Conservation (phyloP, 805 yeast genomes). For the Candida morakotiae region DNA sequence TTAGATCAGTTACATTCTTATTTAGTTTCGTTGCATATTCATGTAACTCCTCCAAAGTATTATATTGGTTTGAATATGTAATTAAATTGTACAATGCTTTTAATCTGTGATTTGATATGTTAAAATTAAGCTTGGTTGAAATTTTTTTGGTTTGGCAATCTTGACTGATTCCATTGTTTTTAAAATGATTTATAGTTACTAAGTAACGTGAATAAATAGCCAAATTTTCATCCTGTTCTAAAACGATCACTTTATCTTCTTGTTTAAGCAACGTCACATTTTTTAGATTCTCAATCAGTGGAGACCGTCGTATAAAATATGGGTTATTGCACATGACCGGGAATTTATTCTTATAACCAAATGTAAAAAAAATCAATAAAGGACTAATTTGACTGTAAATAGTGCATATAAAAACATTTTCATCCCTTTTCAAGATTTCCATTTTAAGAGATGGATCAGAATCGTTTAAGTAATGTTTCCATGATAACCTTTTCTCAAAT, state of each 20-base stretch:
- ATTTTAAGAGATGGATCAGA: slow-evolving; percentile 52
- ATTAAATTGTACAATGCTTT: background rate
- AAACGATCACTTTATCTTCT: background rate
- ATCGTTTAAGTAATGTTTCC: slow-evolving; percentile 66
- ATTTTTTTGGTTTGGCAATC: too few species aligned
- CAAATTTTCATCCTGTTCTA: slow-evolving; percentile 4
- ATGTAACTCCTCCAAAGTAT: background rate
- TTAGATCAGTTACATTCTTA: background rate
- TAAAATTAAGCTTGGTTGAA: background rate
- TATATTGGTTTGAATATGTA: background rate
- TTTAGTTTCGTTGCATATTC: background rate
- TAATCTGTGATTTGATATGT: background rate
- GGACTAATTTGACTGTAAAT: slow-evolving; percentile 27
- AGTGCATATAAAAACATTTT: slow-evolving; percentile 18
- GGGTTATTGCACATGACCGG: slow-evolving; percentile 32
- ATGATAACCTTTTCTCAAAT: slow-evolving; percentile 52
- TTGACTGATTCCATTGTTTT: background rate
- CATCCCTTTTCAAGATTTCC: slow-evolving; percentile 19
- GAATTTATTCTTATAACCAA: slow-evolving; percentile 22
- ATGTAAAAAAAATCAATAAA: slow-evolving; percentile 26
- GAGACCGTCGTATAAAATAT: slow-evolving; percentile 16
- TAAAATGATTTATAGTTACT: background rate
- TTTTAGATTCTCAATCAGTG: slow-evolving; percentile 6
- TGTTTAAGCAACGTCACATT: slow-evolving; percentile 11
- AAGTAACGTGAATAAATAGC: background rate